Evolutionary conservation across 139 green algal species (phyloP).

Genomic region (Chlorella sp.): DNA sequence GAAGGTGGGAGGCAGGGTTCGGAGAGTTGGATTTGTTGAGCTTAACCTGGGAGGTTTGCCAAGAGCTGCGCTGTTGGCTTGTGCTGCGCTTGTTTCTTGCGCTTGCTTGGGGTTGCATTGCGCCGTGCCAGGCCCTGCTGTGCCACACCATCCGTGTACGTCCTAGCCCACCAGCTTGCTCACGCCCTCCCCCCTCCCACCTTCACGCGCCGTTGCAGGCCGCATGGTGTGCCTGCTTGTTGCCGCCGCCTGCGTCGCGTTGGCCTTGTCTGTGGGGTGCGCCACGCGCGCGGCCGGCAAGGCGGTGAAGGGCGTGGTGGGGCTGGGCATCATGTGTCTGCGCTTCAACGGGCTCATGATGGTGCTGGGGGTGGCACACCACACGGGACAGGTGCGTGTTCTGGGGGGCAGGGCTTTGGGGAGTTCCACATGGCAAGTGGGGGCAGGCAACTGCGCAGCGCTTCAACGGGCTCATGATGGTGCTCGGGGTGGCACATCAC

Average conservation of each 20-base stretch:
- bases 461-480: slow-evolving; percentile 18
- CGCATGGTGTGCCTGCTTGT: slow-evolving; percentile 6
- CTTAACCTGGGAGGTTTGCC: background rate
- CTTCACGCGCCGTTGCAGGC: background rate
- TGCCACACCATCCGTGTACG: too few species aligned
- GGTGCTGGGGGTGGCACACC: slow-evolving; percentile 28
- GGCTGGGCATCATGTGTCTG: background rate
- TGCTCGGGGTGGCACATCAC: slow-evolving; percentile 33
- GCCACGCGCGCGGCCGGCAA: slow-evolving; percentile 1
- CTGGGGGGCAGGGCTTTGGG: too few species aligned
- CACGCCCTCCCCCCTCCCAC: background rate
- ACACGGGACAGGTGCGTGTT: slow-evolving; percentile 18
- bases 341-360: slow-evolving; percentile 25
- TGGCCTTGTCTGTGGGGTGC: background rate
- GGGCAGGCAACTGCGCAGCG: too few species aligned
- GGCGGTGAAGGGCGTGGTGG: slow-evolving; percentile 8
- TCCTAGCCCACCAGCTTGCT: too few species aligned
- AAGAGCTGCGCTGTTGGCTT: background rate
- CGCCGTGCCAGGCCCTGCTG: too few species aligned
- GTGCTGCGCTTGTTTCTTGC: background rate
- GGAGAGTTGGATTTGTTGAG: background rate
- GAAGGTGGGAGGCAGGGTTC: slow-evolving; percentile 28
- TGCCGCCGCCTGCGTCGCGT: background rate
- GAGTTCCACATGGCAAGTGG: too few species aligned
- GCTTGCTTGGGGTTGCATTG: background rate